These are phyloP conservation scores for Dictyostelium citrinum DNA, from an alignment of 78 protist genomes.

Conservation along the genomic window DNA sequence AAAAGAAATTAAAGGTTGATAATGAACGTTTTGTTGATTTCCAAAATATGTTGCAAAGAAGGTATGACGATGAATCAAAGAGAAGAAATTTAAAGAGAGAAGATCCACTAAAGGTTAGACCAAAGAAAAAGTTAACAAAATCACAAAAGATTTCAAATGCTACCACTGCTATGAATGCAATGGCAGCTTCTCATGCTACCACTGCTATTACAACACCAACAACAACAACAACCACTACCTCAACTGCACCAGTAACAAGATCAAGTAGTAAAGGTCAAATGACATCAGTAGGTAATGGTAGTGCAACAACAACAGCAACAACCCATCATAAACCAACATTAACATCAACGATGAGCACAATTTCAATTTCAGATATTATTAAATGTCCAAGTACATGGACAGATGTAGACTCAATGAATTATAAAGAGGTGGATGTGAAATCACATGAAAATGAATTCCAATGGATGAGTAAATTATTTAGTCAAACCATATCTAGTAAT, in stretches of 20 bases:
- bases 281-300: neutral
- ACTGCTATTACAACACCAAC: neutral
- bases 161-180: neutral
- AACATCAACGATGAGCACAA: neutral
- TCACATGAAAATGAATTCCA: conserved; percentile 14
- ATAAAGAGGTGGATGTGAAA: conserved; percentile 50
- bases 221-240: neutral
- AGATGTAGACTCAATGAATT: conserved; percentile 49
- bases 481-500: neutral
- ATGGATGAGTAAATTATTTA: conserved; percentile 57
- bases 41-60: conserved; percentile 62
- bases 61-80: conserved; percentile 44
- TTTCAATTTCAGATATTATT: neutral
- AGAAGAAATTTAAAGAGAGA: conserved; percentile 59
- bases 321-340: neutral
- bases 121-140: neutral
- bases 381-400: conserved; percentile 63
- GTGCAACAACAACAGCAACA: neutral
- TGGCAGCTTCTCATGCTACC: neutral
- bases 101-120: conserved; percentile 30
- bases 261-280: neutral
- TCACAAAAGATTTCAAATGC: neutral
- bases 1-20: conserved; percentile 24
- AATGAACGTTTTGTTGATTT: conserved; percentile 52
- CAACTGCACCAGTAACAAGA: neutral